Evolutionary conservation across 2,329 filamentous ascomycete species (phyloP), one percentile per base, ranked within the genome.

Genomic region (Emericellopsis cladophorae): DNA sequence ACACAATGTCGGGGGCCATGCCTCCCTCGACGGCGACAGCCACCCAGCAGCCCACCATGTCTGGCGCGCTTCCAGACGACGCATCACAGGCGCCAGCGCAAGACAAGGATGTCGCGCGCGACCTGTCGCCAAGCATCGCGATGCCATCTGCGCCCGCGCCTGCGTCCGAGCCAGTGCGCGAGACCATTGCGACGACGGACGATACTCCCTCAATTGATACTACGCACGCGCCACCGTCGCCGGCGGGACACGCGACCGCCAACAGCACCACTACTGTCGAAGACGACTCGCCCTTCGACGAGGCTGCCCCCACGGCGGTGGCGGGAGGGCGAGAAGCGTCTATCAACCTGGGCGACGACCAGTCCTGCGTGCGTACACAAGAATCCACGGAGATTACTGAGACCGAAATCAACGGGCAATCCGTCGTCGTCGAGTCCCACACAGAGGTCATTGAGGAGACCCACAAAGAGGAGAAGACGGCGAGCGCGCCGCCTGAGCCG

Each of bases 1-100:
- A 40, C 31, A 33, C 21, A 24, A 40, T 40, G 37, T 40, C 37
- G 8, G 37, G 37, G 26, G 37, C 37, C 10, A 31, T 40, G 37
- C 37, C 37, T 6, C n/a, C 37, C 24, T 18, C 26, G n/a, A 31
- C 37, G 22, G 21, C 14, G 10, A 26, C 18, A 11, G n/a, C 31
- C 11, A 40, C 37, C 11, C 8, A 18, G 12, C 37, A 40, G 26
- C 37, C 37, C 31, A 33, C 29, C 16, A 40, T 40, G 37, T 32
- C 26, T n/a, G 37, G 37, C 15, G 37, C 37, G 24, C 18, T 40
- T 24, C 22, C 7, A n/a, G n/a, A n/a, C 9, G 26, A 31, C 7
- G 26, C 21, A 15, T 15, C 32, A 4, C n/a, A 35, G 32, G 32
- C n/a, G n/a, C 32, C 18, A 35, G 9, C 32, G 8, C n/a, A 15